Conservation (phyloP, 2,329 filamentous ascomycete species). For the Fusarium coicis region DNA sequence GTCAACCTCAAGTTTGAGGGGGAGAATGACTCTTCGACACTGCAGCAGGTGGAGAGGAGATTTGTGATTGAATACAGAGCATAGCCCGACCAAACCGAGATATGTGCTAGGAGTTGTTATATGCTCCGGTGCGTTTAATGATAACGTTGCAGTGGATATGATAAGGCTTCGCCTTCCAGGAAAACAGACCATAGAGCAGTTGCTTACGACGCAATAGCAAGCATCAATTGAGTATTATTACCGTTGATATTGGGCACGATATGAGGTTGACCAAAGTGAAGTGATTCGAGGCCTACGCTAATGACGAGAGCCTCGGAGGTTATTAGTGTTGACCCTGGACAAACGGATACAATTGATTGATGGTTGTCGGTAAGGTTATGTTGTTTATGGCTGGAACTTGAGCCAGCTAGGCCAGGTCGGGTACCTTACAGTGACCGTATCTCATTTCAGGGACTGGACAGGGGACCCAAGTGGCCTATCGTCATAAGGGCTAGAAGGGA, state of each 20-base stretch:
- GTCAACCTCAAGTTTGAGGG: slow-evolving; percentile 82
- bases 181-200: background rate
- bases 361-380: background rate
- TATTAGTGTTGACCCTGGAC: background rate
- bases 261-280: background rate
- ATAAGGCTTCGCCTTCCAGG: background rate
- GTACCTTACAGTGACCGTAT: slow-evolving; percentile 35
- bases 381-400: slow-evolving; percentile 17
- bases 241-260: slow-evolving; percentile 7
- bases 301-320: slow-evolving; percentile 3
- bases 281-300: slow-evolving; percentile 8
- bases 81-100: slow-evolving; percentile 18
- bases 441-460: slow-evolving; percentile 39
- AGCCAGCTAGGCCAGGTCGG: slow-evolving; percentile 27
- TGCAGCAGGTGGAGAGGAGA: slow-evolving; percentile 79
- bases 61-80: slow-evolving; percentile 79
- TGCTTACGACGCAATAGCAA: slow-evolving; percentile 4
- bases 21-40: slow-evolving; percentile 77
- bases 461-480: slow-evolving; percentile 12
- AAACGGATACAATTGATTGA: background rate
- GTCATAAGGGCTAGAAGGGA: background rate
- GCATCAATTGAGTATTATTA: slow-evolving; percentile 9
- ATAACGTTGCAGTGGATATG: slow-evolving; percentile 1
- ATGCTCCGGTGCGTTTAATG: slow-evolving; percentile 10
- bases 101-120: slow-evolving; percentile 6